phyloP scores from a whole-genome alignment of 225 moss, liverwort and hornwort species.

The Neckera pumila region DNA sequence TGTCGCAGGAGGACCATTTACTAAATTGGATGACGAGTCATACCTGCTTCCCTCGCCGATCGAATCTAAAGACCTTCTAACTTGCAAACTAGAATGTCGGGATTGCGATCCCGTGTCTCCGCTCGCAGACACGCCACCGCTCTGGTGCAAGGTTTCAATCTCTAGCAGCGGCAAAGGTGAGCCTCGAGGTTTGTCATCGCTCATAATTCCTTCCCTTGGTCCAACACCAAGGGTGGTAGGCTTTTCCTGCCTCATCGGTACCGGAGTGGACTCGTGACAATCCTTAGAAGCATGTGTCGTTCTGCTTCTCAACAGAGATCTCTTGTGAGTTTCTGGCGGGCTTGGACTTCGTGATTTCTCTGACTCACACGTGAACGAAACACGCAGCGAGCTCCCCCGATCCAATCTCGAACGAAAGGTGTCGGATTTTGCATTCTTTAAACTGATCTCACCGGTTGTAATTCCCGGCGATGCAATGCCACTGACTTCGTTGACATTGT shows the following conservation, averaged over 20 bases:
- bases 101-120: background rate
- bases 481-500: background rate
- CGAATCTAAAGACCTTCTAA: constrained; percentile 3
- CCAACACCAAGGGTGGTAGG: background rate
- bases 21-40: background rate
- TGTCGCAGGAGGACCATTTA: background rate
- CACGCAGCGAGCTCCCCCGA: background rate
- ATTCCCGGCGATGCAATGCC: background rate
- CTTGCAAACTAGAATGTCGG: constrained; percentile 5
- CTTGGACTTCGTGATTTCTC: background rate
- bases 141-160: background rate
- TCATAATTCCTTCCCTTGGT: background rate
- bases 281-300: background rate
- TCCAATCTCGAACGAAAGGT: background rate
- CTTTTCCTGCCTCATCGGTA: background rate
- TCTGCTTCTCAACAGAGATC: background rate
- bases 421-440: background rate
- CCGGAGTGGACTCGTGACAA: background rate
- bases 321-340: background rate
- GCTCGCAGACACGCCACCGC: background rate
- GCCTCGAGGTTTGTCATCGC: background rate
- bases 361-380: background rate
- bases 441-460: background rate
- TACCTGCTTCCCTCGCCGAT: constrained; percentile 7
- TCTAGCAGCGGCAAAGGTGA: constrained; percentile 4